Percentiles rank a stretch among this genome's conserved stretches.
Conservation (phyloP, 2,329 filamentous ascomycete genomes). For the Pleomassaria siparia region DNA sequence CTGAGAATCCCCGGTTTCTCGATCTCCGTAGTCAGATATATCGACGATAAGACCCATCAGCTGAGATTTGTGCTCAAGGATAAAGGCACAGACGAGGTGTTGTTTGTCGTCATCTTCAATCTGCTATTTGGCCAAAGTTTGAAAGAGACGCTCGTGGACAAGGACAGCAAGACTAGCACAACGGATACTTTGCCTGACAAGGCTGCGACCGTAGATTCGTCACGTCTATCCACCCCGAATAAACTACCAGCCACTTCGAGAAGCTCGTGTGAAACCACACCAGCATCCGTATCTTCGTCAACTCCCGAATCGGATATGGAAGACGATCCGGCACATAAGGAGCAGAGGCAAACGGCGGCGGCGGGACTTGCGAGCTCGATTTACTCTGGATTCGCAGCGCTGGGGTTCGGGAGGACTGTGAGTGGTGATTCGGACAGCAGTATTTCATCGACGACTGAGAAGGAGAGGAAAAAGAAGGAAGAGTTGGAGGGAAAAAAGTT, state of each 20-base stretch:
- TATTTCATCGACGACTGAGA: constrained; percentile 5
- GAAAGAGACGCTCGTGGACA: constrained; percentile 34
- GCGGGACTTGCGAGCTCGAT: constrained; percentile 27
- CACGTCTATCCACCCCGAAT: constrained; percentile 9
- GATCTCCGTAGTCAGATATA: constrained; percentile 48
- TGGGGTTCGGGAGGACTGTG: constrained; percentile 40
- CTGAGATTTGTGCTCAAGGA: constrained; percentile 51
- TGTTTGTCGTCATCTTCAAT: constrained; percentile 50
- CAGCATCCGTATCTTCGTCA: constrained; percentile 15
- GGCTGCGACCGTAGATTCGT: not conserved
- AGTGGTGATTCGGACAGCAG: constrained; percentile 27
- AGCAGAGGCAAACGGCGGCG: constrained; percentile 14
- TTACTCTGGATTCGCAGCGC: constrained; percentile 25
- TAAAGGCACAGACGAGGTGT: constrained; percentile 43
- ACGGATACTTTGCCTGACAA: not conserved
- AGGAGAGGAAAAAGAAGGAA: not conserved
- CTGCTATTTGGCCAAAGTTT: constrained; percentile 49
- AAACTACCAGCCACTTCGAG: not conserved
- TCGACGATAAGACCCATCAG: constrained; percentile 52
- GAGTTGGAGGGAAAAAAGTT: no score
- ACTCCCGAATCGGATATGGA: constrained; percentile 3
- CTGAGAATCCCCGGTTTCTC: constrained; percentile 50
- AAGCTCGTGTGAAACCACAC: constrained; percentile 11
- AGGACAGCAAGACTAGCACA: constrained; percentile 6
- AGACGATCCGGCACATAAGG: constrained; percentile 11